Evolutionary conservation across 306 rosid species (phyloP), one percentile per base, ranked within the genome.

Genomic region (Rosa lucieae): DNA sequence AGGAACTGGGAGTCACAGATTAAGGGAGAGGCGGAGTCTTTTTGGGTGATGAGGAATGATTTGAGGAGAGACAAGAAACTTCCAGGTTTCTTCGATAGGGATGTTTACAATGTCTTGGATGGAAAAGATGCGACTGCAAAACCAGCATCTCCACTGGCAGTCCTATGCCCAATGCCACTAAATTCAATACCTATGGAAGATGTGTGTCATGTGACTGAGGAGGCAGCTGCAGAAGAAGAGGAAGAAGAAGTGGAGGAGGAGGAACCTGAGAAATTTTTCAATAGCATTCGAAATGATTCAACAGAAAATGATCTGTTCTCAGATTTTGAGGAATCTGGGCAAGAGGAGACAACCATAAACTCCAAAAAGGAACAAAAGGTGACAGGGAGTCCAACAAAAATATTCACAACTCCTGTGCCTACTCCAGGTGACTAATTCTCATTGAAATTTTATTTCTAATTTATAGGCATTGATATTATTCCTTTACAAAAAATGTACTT

Each of bases 11-110:
- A 76, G 49, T 48, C 62, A 12, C 63, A 32, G 5, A 76, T 10
- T 29, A 20, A 76, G 21, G 62, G 48, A 20, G 62, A 48, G 37
- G 59, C 72, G 0, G 48, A 46, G 79, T 76, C 79, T 6, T 76
- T 44, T 76, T 76, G 79, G 79, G n/a, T 62, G 59, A 76, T 76
- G 79, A 76, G 61, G 72, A 76, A 76, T 63, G 72, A 76, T 76
- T 40, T 12, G 48, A 47, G 61, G 62, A 76, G 61, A 53, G 72
- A 63, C 61, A 76, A 68, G 72, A 76, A 44, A 49, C 72, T 76
- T 40, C 79, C 79, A 1, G 79, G 79, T n/a, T 76, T 76, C 72
- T 76, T 76, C 5, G 72, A 76, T 29, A 67, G 79, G 72, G 79
- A 76, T 20, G 72, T 63, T 48, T 76, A 76, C 61, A 35, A 76